Percentiles rank a stretch among this genome's conserved stretches.
Conservation (phyloP, 2,329 filamentous ascomycete genomes). For the Venturia oleaginea region DNA sequence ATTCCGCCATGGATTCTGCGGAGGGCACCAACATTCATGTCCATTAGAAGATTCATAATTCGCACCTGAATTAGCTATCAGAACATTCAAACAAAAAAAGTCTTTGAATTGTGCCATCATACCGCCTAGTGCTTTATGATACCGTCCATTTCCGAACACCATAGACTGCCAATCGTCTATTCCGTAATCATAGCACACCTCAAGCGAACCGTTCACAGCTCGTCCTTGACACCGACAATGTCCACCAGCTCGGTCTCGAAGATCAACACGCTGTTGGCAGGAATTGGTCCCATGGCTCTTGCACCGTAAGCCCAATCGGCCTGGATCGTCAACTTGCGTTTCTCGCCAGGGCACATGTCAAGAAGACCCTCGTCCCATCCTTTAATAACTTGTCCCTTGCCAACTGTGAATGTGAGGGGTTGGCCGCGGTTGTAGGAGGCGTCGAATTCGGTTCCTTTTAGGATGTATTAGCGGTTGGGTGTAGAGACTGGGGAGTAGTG, state of each 20-base stretch:
- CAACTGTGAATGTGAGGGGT: constrained; percentile 74
- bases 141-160: neutral
- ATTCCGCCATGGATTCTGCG: neutral
- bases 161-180: neutral
- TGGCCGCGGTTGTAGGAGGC: constrained; percentile 62
- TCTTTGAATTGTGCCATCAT: neutral
- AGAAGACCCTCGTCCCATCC: constrained; percentile 90
- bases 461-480: constrained; percentile 42
- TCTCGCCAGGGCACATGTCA: constrained; percentile 96
- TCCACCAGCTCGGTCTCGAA: constrained; percentile 16
- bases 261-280: constrained; percentile 64
- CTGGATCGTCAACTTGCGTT: constrained; percentile 81
- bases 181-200: neutral
- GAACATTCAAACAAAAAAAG: neutral
- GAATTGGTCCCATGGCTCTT: constrained; percentile 74
- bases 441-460: constrained; percentile 41
- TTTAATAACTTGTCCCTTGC: constrained; percentile 82
- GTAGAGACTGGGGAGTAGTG: constrained; percentile 39
- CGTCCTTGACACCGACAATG: constrained; percentile 15
- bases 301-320: constrained; percentile 78
- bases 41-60: neutral
- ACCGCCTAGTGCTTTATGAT: neutral
- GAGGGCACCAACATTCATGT: neutral
- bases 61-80: neutral
- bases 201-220: constrained; percentile 7